These are phyloP conservation scores for Phytopythium boreale DNA, from an alignment of 352 stramenopile species.

Conservation along the genomic window DNA sequence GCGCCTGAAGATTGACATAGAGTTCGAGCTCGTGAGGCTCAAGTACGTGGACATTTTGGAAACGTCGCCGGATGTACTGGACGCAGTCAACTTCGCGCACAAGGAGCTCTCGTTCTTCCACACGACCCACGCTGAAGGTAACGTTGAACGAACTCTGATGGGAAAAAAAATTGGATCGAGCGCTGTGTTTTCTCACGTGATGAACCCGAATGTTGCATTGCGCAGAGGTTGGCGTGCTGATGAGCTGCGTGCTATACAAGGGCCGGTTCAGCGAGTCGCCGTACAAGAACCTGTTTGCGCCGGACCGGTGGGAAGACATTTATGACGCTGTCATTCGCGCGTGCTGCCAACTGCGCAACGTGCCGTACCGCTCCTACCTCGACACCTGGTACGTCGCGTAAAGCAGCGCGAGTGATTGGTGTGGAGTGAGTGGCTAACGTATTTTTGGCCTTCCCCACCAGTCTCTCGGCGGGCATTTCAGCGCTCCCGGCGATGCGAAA, in stretches of 20 bases:
- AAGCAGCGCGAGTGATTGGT: neutral
- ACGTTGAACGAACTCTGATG: neutral
- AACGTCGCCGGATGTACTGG: constrained; percentile 58
- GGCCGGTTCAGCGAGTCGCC: constrained; percentile 65
- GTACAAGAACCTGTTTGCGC: constrained; percentile 75
- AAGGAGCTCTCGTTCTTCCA: constrained; percentile 65
- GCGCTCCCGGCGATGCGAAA: constrained; percentile 79
- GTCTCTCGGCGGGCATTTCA: constrained; percentile 63
- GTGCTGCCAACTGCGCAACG: constrained; percentile 64
- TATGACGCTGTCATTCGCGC: constrained; percentile 64
- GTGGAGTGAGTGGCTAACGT: neutral
- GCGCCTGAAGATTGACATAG: constrained; percentile 58
- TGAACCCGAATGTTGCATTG: neutral
- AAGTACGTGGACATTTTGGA: constrained; percentile 80
- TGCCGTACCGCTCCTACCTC: constrained; percentile 72
- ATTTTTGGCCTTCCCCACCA: constrained; percentile 9
- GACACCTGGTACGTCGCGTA: constrained; percentile 52
- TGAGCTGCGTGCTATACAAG: constrained; percentile 83
- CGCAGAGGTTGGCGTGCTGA: constrained; percentile 70
- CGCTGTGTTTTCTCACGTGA: neutral
- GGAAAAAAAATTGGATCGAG: neutral
- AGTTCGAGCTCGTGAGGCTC: constrained; percentile 82
- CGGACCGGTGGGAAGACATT: constrained; percentile 71
- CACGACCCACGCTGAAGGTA: constrained; percentile 54
- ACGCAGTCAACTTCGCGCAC: constrained; percentile 63